Evolutionary conservation across 108 stramenopile genomes (phyloP).

Genomic region (Pseudonitzschia multistriata): DNA sequence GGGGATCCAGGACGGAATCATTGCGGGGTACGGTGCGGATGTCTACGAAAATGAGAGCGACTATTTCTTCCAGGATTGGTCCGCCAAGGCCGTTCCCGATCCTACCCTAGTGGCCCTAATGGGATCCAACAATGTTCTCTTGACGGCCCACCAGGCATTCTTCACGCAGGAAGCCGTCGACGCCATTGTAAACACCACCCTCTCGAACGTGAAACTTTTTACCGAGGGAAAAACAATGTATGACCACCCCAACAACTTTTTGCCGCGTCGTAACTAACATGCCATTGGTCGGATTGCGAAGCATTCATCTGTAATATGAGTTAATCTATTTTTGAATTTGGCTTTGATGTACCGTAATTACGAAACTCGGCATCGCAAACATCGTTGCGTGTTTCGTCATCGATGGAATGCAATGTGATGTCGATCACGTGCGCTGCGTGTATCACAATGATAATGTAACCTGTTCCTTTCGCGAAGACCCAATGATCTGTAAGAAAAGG

Average conservation of each 20-base stretch:
- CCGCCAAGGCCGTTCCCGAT: slow-evolving; percentile 51
- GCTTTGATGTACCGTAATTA: no score
- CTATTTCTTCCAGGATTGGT: slow-evolving; percentile 84
- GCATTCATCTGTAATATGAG: background rate
- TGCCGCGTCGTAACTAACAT: slow-evolving; percentile 18
- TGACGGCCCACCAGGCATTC: slow-evolving; percentile 82
- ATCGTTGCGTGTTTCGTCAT: no score
- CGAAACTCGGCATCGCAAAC: no score
- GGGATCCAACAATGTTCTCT: slow-evolving; percentile 52
- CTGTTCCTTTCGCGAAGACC: no score
- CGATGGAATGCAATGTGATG: no score
- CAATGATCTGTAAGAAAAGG: no score
- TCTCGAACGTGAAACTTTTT: slow-evolving; percentile 56
- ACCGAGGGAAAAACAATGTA: slow-evolving; percentile 17
- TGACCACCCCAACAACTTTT: slow-evolving; percentile 42
- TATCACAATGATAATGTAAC: no score
- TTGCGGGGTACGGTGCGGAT: slow-evolving; percentile 66
- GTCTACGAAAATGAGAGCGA: slow-evolving; percentile 77
- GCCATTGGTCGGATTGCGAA: no score
- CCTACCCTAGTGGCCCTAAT: slow-evolving; percentile 45
- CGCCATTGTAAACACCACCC: slow-evolving; percentile 68
- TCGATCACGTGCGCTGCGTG: no score
- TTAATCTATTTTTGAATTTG: background rate
- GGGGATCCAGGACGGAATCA: slow-evolving; percentile 57
- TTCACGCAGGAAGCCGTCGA: slow-evolving; percentile 79